Base-by-base conservation (phyloP, 2,329 filamentous ascomycete species). In the Diplodia intermedia region DNA sequence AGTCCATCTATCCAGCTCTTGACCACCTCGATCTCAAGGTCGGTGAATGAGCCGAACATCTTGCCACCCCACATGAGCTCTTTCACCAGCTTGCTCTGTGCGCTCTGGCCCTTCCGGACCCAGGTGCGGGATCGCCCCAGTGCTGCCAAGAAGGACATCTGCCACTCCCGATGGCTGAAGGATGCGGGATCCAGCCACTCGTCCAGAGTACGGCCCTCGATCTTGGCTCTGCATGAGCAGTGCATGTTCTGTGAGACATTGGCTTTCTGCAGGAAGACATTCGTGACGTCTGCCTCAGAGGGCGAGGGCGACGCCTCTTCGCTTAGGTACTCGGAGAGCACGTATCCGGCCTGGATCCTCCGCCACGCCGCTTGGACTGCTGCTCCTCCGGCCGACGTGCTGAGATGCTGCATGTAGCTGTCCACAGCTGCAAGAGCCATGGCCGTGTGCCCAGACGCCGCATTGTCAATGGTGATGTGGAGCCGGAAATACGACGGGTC, bases 401-500 rank as follows among this genome's bases (percentile, higher is more conserved):
- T 67, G 11, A 79, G 69, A 43, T 71, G 68, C 38, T 76, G 71
- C 26, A 85, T 74, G 69, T 83, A 84, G n/a, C 70, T 66, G 9
- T 68, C 38, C 1, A 75, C 80, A 18, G 77, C 76, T 26, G 77
- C 71, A 67, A 78, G 73, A 1, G 83, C 82, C 79, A 86, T 85
- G 2, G 81, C 81, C 14, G 81, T 77, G 71, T 86, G 84, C 0
- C 84, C 83, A 0, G 79, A 82, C 68, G 84, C 75, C 4, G 78
- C 75, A 70, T 85, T 86, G 70, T 86, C 84, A 61, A 86, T 85
- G 0, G 81, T 78, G 50, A 85, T 75, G 72, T 86, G 84, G 4
- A 86, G 74, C n/a, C 80, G 71, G 71, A 85, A 86, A 71, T 85
- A 86, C 50, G 82, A 82, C 0, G 79, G 72, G 66, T 83, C 75